Conservation (phyloP, 176 grass and related monocot genomes). For the Zizania latifolia region DNA sequence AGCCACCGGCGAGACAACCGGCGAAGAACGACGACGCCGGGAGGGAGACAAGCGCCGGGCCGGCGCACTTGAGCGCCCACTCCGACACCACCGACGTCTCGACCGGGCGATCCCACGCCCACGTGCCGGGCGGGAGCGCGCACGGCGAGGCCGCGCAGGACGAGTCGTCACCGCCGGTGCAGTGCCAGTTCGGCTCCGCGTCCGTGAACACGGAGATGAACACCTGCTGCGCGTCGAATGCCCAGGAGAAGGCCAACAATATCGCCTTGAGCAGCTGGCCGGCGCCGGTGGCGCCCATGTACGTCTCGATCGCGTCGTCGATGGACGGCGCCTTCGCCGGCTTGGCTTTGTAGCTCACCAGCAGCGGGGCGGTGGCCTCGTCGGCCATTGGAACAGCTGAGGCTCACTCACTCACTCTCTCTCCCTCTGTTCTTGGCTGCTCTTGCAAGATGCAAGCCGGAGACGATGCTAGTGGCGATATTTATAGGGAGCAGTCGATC, state of each 20-base stretch:
- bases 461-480: not conserved
- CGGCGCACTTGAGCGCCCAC: conserved; percentile 70
- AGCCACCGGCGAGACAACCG: conserved; percentile 70
- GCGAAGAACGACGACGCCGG: conserved; percentile 79
- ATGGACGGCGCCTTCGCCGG: conserved; percentile 32
- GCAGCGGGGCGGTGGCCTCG: conserved; percentile 40
- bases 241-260: conserved; percentile 65
- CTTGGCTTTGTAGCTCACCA: conserved; percentile 21
- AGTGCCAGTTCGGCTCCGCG: conserved; percentile 72
- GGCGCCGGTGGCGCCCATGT: conserved; percentile 36
- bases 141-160: conserved; percentile 48
- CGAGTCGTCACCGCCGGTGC: conserved; percentile 22
- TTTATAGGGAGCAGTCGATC: conserved; percentile 1
- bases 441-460: not conserved
- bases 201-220: conserved; percentile 95
- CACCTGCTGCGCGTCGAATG: conserved; percentile 91
- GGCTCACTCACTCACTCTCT: not conserved
- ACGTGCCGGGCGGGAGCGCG: conserved; percentile 38
- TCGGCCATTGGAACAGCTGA: conserved; percentile 13
- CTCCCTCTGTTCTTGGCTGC: not conserved
- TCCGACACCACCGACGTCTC: conserved; percentile 57
- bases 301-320: conserved; percentile 66
- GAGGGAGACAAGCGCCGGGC: conserved; percentile 56
- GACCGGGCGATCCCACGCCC: conserved; percentile 57
- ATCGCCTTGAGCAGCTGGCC: conserved; percentile 56